Evolutionary conservation across 495 filamentous ascomycete genomes (phyloP), one percentile per base, ranked within the genome.

Genomic region (Aspergillus leporis): DNA sequence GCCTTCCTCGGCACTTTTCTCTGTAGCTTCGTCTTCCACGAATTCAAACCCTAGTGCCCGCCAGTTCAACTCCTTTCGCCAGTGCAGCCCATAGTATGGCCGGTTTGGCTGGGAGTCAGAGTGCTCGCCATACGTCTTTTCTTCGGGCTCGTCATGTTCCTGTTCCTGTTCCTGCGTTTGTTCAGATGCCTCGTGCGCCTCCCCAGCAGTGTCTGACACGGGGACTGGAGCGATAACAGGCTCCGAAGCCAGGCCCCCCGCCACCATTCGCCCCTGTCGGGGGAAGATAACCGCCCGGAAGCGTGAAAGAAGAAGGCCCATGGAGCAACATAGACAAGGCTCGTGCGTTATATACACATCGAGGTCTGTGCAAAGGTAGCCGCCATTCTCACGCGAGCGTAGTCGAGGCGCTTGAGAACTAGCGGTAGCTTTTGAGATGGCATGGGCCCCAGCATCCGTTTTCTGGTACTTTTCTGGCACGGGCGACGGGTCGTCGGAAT

Each of bases 51-150:
- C 89, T 52, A 97, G 71, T 59, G 92, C 80, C 57, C 89, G 89
- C 95, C 95, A 98, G 72, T 98, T 98, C 59, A 98, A 75, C 73
- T 97, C 92, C 53, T 87, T 86, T 25, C 93, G 84, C 91, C 92
- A 98, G 72, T 92, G 94, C 14, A 98, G 75, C 2, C 94, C 94
- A 61, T 96, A 91, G 47, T 78, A 78, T 8, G 45, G 14, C 21
- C 74, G 56, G 13, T 67, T 69, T 16, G 61, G 59, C 30, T 52
- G 48, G 36, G 58, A 60, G 38, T 49, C 62, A 36, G 5, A 8
- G 25, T 25, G 16, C 57, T 48, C 64, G 79, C 74, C 5, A 74
- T 63, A 72, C 74, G 60, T 87, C 70, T 41, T 82, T 83, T 47
- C 86, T 5, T 49, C 46, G 87, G 1, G 85, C 88, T 61, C 74